Evolutionary conservation across 2,329 filamentous ascomycete genomes (phyloP).

Genomic region (Pseudovirgaria hyperparasitica): DNA sequence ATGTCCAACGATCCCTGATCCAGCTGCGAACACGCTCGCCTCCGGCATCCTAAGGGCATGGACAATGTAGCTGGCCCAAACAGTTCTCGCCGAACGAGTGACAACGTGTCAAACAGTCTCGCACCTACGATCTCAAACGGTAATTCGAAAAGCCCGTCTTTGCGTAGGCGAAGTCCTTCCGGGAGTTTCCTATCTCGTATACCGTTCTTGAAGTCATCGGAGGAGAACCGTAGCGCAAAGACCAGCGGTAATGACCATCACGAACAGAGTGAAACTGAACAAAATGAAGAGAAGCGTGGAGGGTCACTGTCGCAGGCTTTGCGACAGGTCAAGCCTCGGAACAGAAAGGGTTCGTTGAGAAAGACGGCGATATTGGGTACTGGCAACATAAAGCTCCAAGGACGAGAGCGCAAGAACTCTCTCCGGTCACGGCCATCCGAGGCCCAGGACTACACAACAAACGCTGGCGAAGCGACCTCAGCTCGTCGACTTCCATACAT

Average conservation of each 20-base stretch:
- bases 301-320: slow-evolving; percentile 35
- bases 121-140: no score
- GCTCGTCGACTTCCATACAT: no score
- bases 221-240: slow-evolving; percentile 16
- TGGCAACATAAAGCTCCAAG: slow-evolving; percentile 28
- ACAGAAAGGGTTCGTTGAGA: slow-evolving; percentile 70
- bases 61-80: no score
- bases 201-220: slow-evolving; percentile 49
- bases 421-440: slow-evolving; percentile 22
- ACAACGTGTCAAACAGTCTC: no score
- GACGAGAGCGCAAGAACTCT: slow-evolving; percentile 16
- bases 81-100: no score
- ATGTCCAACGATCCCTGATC: no score
- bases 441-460: neutral
- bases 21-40: no score
- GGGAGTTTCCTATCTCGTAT: slow-evolving; percentile 56
- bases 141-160: no score
- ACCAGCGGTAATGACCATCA: slow-evolving; percentile 15
- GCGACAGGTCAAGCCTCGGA: slow-evolving; percentile 41
- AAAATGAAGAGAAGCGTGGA: neutral
- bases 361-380: slow-evolving; percentile 77
- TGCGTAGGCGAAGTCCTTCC: slow-evolving; percentile 45
- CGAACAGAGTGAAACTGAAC: slow-evolving; percentile 4
- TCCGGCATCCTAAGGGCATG: no score
- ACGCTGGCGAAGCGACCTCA: no score